These are phyloP conservation scores for Penicillium expansum DNA, from an alignment of 2,329 filamentous ascomycete genomes.

Conservation along the genomic window DNA sequence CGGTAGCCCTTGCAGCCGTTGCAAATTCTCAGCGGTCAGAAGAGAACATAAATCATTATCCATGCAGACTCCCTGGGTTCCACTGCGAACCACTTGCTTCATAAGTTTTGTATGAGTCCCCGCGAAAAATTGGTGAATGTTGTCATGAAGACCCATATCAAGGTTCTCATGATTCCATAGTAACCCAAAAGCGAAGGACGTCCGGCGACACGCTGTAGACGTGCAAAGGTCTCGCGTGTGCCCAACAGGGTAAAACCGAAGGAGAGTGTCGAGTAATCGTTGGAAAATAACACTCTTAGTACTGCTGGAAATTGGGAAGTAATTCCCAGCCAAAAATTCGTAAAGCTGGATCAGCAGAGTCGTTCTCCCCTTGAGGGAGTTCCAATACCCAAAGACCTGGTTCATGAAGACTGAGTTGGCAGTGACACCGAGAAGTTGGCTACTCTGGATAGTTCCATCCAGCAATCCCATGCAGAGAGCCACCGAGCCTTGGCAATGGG, in stretches of 20 bases:
- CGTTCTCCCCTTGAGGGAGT: conserved; percentile 11
- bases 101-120: conserved; percentile 32
- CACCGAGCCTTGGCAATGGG: conserved; percentile 20
- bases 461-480: conserved; percentile 20
- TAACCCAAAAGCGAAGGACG: conserved; percentile 35
- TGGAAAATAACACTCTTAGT: conserved; percentile 11
- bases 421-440: conserved; percentile 18
- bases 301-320: conserved; percentile 13
- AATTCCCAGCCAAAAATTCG: conserved; percentile 12
- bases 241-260: conserved; percentile 37
- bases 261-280: conserved; percentile 17
- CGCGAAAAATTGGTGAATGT: conserved; percentile 26
- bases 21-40: conserved; percentile 14
- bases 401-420: conserved; percentile 25
- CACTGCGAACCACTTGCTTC: conserved; percentile 29
- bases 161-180: conserved; percentile 39
- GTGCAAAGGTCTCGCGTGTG: conserved; percentile 30
- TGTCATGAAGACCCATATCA: conserved; percentile 31
- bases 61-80: background rate
- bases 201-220: conserved; percentile 33
- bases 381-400: conserved; percentile 18
- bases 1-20: conserved; percentile 18
- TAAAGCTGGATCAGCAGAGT: conserved; percentile 3
- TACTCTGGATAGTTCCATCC: conserved; percentile 18
- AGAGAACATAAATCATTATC: too few species aligned